Percentiles rank a stretch among this genome's conserved stretches.
These are phyloP conservation scores for Lophiotrema nucula DNA, from an alignment of 495 filamentous ascomycete species.

Conservation along the genomic window DNA sequence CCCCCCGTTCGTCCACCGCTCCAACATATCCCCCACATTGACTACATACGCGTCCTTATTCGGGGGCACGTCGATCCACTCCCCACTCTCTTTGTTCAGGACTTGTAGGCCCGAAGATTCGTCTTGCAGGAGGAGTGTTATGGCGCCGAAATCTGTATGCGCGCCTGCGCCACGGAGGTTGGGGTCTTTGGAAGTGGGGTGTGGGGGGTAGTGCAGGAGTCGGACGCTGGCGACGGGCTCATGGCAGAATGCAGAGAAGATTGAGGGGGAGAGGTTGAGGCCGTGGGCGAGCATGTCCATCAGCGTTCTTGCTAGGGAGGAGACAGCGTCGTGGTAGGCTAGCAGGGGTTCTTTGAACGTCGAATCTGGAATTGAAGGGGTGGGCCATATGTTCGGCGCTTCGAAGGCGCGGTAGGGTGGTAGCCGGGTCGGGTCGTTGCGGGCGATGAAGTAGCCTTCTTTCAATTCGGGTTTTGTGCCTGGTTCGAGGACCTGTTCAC, in stretches of 20 bases:
- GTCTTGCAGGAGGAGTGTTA: slow-evolving; percentile 45
- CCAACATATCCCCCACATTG: slow-evolving; percentile 43
- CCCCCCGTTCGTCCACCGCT: slow-evolving; percentile 28
- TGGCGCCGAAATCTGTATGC: slow-evolving; percentile 44
- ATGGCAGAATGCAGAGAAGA: slow-evolving; percentile 37
- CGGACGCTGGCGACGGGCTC: slow-evolving; percentile 33
- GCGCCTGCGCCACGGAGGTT: slow-evolving; percentile 37
- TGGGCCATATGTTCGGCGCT: not conserved
- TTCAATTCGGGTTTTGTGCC: slow-evolving; percentile 4
- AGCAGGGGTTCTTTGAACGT: slow-evolving; percentile 27
- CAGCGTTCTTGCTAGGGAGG: not conserved
- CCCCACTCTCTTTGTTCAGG: slow-evolving; percentile 29
- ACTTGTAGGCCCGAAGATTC: slow-evolving; percentile 38
- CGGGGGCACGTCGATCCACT: slow-evolving; percentile 37
- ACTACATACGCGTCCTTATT: slow-evolving; percentile 38
- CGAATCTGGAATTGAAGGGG: not conserved
- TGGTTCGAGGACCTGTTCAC: slow-evolving; percentile 2
- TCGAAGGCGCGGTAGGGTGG: not conserved
- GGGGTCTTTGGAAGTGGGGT: slow-evolving; percentile 1
- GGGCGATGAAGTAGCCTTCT: slow-evolving; percentile 6
- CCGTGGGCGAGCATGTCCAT: not conserved
- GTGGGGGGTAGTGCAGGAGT: slow-evolving; percentile 42
- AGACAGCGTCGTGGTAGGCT: slow-evolving; percentile 2
- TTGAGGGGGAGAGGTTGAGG: not conserved
- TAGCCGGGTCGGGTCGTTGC: too few relatives aligned